Conservation (phyloP, 2,329 filamentous ascomycete species). For the Aureobasidium sp. region DNA sequence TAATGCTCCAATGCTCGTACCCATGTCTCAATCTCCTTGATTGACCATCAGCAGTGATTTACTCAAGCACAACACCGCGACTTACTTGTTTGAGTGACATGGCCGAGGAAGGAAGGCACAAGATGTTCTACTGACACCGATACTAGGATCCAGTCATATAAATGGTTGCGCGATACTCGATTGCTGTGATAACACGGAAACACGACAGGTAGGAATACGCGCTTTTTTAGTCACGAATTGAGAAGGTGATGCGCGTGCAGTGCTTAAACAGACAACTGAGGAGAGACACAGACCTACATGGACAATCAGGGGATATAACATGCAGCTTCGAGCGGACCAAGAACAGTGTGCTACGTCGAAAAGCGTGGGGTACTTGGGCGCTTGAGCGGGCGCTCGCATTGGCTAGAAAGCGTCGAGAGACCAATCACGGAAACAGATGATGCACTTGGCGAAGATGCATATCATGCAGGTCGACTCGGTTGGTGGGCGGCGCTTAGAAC, state of each 20-base stretch:
- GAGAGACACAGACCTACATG: slow-evolving; percentile 7
- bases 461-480: slow-evolving; percentile 4
- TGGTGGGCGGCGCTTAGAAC: slow-evolving; percentile 7
- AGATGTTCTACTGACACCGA: neutral
- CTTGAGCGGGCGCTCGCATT: slow-evolving; percentile 11
- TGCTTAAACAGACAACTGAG: neutral
- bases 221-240: neutral
- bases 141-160: neutral
- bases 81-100: slow-evolving; percentile 43
- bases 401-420: neutral
- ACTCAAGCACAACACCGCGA: neutral
- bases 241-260: neutral
- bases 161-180: neutral
- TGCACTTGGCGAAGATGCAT: neutral
- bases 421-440: neutral
- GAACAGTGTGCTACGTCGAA: slow-evolving; percentile 1
- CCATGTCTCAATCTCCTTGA: slow-evolving; percentile 97
- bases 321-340: neutral
- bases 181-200: neutral
- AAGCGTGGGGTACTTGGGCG: slow-evolving; percentile 10
- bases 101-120: slow-evolving; percentile 10
- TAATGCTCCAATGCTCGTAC: slow-evolving; percentile 83
- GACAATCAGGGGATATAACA: slow-evolving; percentile 7
- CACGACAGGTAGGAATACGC: neutral
- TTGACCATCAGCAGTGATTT: neutral